Percentiles rank a stretch among this genome's conserved stretches.
phyloP scores from a whole-genome alignment of 2,329 filamentous ascomycete genomes.

The Didymella exigua region DNA sequence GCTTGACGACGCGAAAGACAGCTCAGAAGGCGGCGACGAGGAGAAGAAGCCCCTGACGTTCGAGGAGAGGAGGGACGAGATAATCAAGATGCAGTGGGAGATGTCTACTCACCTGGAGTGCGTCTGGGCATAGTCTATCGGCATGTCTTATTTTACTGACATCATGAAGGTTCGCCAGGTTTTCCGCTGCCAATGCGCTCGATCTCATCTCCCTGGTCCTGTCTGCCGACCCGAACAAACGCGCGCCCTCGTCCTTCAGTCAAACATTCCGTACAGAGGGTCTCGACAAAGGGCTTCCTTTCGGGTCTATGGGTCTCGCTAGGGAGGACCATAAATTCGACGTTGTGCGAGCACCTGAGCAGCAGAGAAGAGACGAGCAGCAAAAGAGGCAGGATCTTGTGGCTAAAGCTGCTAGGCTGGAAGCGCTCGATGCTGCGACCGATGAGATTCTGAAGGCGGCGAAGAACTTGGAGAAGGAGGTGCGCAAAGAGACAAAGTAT shows the following conservation, averaged over 20 bases:
- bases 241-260: conserved; percentile 35
- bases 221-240: conserved; percentile 38
- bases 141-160: conserved; percentile 31
- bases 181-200: conserved; percentile 40
- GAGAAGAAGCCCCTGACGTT: conserved; percentile 45
- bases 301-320: conserved; percentile 38
- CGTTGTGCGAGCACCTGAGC: conserved; percentile 26
- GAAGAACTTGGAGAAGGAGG: conserved; percentile 74
- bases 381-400: conserved; percentile 54
- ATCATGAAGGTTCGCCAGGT: conserved; percentile 35
- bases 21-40: conserved; percentile 53
- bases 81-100: conserved; percentile 48
- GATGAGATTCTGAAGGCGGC: conserved; percentile 76
- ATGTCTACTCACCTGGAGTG: conserved; percentile 52
- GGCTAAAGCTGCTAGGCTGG: conserved; percentile 74
- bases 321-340: conserved; percentile 30
- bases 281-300: conserved; percentile 45
- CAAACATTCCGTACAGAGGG: conserved; percentile 33
- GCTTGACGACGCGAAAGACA: conserved; percentile 49
- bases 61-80: conserved; percentile 47
- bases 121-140: conserved; percentile 56
- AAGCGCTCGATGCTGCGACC: conserved; percentile 75
- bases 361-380: conserved; percentile 40
- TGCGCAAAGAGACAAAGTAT: conserved; percentile 80
- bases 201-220: conserved; percentile 42